Conservation (phyloP, 208 protist species). For the Phytomonas francai region DNA sequence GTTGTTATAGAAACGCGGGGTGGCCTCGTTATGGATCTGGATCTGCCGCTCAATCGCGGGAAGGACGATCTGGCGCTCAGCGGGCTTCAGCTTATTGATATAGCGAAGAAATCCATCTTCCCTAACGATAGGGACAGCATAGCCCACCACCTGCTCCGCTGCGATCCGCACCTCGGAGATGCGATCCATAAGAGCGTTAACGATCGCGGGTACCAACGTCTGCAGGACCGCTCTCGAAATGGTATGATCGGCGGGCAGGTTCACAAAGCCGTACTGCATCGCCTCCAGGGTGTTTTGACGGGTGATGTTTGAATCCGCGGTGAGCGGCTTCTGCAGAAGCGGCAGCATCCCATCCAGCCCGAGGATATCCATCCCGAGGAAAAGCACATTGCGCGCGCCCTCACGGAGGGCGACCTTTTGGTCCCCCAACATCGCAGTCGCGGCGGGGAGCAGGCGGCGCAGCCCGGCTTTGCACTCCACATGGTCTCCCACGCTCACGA, state of each 20-base stretch:
- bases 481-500: conserved; percentile 22
- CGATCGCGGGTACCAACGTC: conserved; percentile 48
- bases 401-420: conserved; percentile 75
- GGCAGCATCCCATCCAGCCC: conserved; percentile 62
- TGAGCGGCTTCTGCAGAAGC: conserved; percentile 59
- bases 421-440: conserved; percentile 67
- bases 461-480: conserved; percentile 40
- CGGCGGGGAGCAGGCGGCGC: conserved; percentile 45
- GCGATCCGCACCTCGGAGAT: conserved; percentile 68
- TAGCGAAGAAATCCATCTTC: conserved; percentile 46
- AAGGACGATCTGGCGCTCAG: conserved; percentile 71
- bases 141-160: conserved; percentile 67
- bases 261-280: conserved; percentile 61
- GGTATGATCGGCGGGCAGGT: conserved; percentile 24
- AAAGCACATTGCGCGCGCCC: conserved; percentile 52
- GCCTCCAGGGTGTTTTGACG: conserved; percentile 69
- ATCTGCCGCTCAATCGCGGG: conserved; percentile 67
- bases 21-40: conserved; percentile 2
- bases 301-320: conserved; percentile 61
- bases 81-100: conserved; percentile 58
- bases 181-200: conserved; percentile 72
- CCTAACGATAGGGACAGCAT: conserved; percentile 53
- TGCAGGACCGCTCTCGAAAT: conserved; percentile 34
- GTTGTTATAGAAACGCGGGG: too few relatives aligned
- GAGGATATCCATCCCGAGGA: conserved; percentile 41